Evolutionary conservation across 495 filamentous ascomycete species (phyloP).

Genomic region (Tetracladium setigerum): DNA sequence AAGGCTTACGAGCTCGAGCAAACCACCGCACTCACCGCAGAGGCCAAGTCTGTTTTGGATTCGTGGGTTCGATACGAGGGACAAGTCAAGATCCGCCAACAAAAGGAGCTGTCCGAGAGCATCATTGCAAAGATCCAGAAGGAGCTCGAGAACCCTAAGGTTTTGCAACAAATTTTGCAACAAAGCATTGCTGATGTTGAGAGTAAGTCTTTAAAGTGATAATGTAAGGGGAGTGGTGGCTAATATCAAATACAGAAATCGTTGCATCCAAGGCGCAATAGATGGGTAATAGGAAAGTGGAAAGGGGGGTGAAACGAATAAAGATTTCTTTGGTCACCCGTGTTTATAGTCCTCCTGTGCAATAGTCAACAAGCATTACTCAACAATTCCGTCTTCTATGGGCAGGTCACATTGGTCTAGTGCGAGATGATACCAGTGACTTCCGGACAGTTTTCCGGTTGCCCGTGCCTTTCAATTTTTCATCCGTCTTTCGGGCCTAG

Average conservation of each 20-base stretch:
- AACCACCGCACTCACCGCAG: slow-evolving; percentile 74
- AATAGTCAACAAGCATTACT: slow-evolving; percentile 30
- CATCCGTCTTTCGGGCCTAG: too few relatives aligned
- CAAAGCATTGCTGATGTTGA: slow-evolving; percentile 94
- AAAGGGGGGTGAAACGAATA: slow-evolving; percentile 26
- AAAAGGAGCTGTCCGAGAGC: slow-evolving; percentile 85
- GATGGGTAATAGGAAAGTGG: slow-evolving; percentile 25
- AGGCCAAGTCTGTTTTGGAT: slow-evolving; percentile 93
- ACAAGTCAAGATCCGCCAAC: slow-evolving; percentile 97
- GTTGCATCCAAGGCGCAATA: slow-evolving; percentile 48
- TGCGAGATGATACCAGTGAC: too few relatives aligned
- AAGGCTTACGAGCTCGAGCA: slow-evolving; percentile 96
- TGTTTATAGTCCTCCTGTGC: slow-evolving; percentile 38
- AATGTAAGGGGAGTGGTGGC: slow-evolving; percentile 21
- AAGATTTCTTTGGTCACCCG: slow-evolving; percentile 32
- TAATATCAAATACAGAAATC: slow-evolving; percentile 32
- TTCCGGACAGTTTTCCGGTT: too few relatives aligned
- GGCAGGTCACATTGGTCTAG: too few relatives aligned
- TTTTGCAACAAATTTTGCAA: slow-evolving; percentile 87
- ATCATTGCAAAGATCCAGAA: slow-evolving; percentile 96
- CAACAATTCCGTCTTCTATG: too few relatives aligned
- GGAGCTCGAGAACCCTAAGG: slow-evolving; percentile 95
- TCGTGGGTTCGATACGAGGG: slow-evolving; percentile 98
- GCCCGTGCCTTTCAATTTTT: too few relatives aligned
- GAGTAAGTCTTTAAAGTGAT: slow-evolving; percentile 54